These are phyloP conservation scores for Dichotomopilus funicola DNA, from an alignment of 2,329 filamentous ascomycete genomes.

Conservation along the genomic window DNA sequence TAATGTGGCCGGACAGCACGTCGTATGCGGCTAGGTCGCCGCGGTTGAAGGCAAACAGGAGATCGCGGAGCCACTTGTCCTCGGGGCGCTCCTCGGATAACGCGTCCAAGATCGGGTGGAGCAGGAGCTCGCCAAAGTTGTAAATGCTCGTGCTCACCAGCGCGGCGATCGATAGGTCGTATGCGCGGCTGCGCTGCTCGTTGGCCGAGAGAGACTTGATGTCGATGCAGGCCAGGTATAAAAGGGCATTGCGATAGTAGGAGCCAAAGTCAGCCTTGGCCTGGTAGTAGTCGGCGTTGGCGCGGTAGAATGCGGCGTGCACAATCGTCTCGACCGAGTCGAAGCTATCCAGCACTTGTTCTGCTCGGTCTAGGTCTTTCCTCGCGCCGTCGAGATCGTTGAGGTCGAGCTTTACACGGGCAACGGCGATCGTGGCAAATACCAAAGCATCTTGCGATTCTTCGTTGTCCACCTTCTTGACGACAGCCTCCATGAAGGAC, in stretches of 20 bases:
- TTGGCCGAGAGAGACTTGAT: conserved; percentile 63
- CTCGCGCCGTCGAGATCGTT: conserved; percentile 75
- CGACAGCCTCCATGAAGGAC: conserved; percentile 73
- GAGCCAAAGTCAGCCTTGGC: conserved; percentile 87
- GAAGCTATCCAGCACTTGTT: conserved; percentile 82
- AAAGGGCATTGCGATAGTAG: conserved; percentile 95
- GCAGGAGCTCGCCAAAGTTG: conserved; percentile 97
- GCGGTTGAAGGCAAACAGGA: conserved; percentile 97
- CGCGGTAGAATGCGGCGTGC: conserved; percentile 92
- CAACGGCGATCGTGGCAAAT: conserved; percentile 85
- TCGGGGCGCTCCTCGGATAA: conserved; percentile 58
- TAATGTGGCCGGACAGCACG: conserved; percentile 71
- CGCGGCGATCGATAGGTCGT: conserved; percentile 87
- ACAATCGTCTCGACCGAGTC: conserved; percentile 94
- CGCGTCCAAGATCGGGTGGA: conserved; percentile 90
- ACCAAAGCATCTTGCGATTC: conserved; percentile 93
- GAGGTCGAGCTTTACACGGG: conserved; percentile 76
- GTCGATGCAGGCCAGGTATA: conserved; percentile 95
- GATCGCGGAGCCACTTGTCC: conserved; percentile 82
- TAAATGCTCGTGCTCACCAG: conserved; percentile 94
- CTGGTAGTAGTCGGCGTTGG: conserved; percentile 92
- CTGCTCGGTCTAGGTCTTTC: conserved; percentile 78
- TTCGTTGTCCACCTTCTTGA: conserved; percentile 83
- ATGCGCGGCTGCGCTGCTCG: conserved; percentile 77
- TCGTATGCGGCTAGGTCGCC: conserved; percentile 88